Evolutionary conservation across 2,329 filamentous ascomycete genomes (phyloP), one percentile per base, ranked within the genome.

Genomic region (Pseudogymnoascus sp.): DNA sequence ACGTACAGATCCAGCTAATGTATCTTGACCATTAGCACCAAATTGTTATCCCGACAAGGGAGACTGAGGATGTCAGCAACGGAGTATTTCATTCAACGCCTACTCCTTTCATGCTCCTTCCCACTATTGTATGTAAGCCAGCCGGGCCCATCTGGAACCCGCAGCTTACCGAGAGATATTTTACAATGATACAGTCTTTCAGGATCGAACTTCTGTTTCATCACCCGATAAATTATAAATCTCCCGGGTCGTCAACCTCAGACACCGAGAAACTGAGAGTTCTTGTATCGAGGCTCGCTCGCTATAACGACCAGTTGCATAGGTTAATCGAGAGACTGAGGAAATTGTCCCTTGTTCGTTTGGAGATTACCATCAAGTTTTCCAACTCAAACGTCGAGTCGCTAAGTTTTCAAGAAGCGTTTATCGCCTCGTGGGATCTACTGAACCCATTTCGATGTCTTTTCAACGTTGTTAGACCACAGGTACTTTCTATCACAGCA

Each of bases 221-320:
- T 25, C 36, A 18, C 53, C n/a, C 42, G 37, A 53, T 10, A 42
- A 31, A 34, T 42, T 23, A 42, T 60, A 50, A 53, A 42, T 46
- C 12, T 40, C 23, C 23, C 25, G 25, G 11, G 8, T 42, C 16
- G 42, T 59, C 44, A 31, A 21, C 36, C 37, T 16, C 25, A 37
- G 56, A 28, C 40, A 28, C 40, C 25, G 59, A 18, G 25, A 28
- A 50, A 10, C 23, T 11, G 12, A 61, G 60, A 62, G 60, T 53
- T 62, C 28, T 37, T 44, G 18, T 40, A 21, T 60, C 50, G 18
- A 68, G 59, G 34, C 56, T 68, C 14, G 53, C 61, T 59, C 62
- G 65, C 21, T 67, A 64, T 62, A 64, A 59, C 44, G 66, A 68
- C 61, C 63, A 67, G 63, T 36, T 68, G 12, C 65, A 64, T 46